These are phyloP conservation scores for Akanthomyces lecanii DNA, from an alignment of 2,329 filamentous ascomycete species.

Conservation along the genomic window DNA sequence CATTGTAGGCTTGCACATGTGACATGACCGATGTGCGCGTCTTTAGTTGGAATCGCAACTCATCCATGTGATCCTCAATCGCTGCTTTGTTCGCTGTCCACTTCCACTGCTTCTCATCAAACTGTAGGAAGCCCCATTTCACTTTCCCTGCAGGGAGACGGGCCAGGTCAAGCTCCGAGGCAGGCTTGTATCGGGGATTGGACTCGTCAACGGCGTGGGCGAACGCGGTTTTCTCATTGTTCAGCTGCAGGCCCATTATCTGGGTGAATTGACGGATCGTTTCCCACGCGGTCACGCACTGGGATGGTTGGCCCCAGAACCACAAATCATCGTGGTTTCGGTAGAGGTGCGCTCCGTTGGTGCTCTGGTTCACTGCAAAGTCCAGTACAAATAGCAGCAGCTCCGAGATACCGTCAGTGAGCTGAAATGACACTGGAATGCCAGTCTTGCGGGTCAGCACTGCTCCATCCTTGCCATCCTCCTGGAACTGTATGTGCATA, in stretches of 20 bases:
- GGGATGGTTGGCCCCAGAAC: slow-evolving; percentile 53
- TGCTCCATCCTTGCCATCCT: slow-evolving; percentile 7
- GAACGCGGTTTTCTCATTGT: slow-evolving; percentile 53
- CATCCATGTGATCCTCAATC: slow-evolving; percentile 53
- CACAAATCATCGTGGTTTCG: slow-evolving; percentile 62
- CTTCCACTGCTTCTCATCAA: slow-evolving; percentile 34
- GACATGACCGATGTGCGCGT: slow-evolving; percentile 51
- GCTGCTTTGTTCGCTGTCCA: slow-evolving; percentile 13
- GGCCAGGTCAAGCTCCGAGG: not conserved
- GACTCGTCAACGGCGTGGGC: slow-evolving; percentile 29
- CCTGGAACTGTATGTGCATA: slow-evolving; percentile 19
- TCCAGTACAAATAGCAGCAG: slow-evolving; percentile 58
- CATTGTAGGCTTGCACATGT: slow-evolving; percentile 59
- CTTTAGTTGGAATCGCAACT: slow-evolving; percentile 50
- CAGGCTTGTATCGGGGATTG: slow-evolving; percentile 7
- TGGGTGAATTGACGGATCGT: slow-evolving; percentile 46
- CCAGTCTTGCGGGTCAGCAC: slow-evolving; percentile 42
- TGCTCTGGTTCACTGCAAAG: slow-evolving; percentile 54
- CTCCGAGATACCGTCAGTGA: slow-evolving; percentile 55
- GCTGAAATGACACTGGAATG: slow-evolving; percentile 50
- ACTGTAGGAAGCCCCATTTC: slow-evolving; percentile 54
- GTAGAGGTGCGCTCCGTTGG: slow-evolving; percentile 49
- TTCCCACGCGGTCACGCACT: slow-evolving; percentile 48
- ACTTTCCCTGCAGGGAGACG: slow-evolving; percentile 49
- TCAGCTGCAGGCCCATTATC: slow-evolving; percentile 51